Base-by-base conservation (phyloP, 2,329 filamentous ascomycete species). In the Diaporthe longicolla region DNA sequence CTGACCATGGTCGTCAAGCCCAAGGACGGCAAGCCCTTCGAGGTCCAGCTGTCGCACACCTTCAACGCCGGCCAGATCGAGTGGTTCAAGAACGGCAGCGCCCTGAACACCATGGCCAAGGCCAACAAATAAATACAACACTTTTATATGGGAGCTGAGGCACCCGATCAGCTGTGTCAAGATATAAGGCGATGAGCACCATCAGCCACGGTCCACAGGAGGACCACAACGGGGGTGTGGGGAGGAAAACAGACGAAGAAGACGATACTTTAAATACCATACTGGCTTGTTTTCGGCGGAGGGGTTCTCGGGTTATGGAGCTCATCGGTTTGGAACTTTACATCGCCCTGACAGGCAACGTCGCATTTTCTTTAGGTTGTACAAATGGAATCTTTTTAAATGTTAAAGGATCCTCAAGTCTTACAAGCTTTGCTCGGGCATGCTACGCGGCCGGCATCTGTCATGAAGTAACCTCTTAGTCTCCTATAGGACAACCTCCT, bases 101-200 rank as follows among this genome's bases (percentile, higher is more conserved):
- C 97, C 72, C 90, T 99, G 78, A 99, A 99, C 92, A 98, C 95
- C 80, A 99, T 99, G 96, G 95, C 96, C 79, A 97, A 97, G 92
- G 79, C 77, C 80, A 84, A 79, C 82, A 82, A 79, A 78, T 74
- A 77, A 75, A 78, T 75, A 45, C 5, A 57, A 59, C 40, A 63
- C 45, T 32, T 55, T 40, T n/a, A 69, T 21, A 24, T 40, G 52
- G 54, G 70, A 29, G 52, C 29, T 13, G n/a, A 26, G 32, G 48
- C 66, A 65, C 55, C 17, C 48, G 26, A 48, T 4, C 48, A 24
- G 35, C n/a, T 54, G n/a, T 59, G 40, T 70, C 57, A 57, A 72
- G 40, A 72, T 68, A 71, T 40, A 43, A 35, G 19, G 43, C 21
- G 58, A 52, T 8, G n/a, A 58, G 24, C 10, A 32, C 26, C 24